Evolutionary conservation across 2,329 filamentous ascomycete species (phyloP).

Genomic region (Xylariales sp.): DNA sequence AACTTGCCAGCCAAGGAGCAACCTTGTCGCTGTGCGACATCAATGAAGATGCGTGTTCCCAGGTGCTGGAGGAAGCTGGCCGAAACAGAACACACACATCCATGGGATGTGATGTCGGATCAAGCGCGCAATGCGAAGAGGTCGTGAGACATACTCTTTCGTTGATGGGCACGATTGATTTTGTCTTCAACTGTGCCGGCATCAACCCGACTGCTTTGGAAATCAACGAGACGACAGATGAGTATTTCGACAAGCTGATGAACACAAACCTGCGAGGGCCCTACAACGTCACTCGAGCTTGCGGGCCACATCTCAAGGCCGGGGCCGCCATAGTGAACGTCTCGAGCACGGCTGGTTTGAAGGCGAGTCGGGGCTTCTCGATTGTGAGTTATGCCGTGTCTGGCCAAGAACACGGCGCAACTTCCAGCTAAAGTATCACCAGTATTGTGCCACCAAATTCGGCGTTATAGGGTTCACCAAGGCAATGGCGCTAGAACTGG

Average conservation of each 20-base stretch:
- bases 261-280: conserved; percentile 40
- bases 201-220: conserved; percentile 41
- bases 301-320: conserved; percentile 30
- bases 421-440: too few species aligned
- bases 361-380: conserved; percentile 15
- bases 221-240: conserved; percentile 36
- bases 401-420: too few species aligned
- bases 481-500: conserved; percentile 36
- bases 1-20: conserved; percentile 21
- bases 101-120: conserved; percentile 14
- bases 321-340: conserved; percentile 33
- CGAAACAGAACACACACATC: neutral
- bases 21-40: conserved; percentile 24
- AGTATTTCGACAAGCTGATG: conserved; percentile 41
- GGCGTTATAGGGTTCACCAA: conserved; percentile 37
- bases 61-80: neutral
- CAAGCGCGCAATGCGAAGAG: conserved; percentile 12
- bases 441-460: conserved; percentile 33
- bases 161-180: conserved; percentile 24
- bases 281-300: conserved; percentile 38
- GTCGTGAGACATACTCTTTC: neutral
- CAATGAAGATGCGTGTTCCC: conserved; percentile 16
- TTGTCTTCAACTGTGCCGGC: conserved; percentile 38
- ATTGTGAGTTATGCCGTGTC: neutral
- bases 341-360: conserved; percentile 29